These are phyloP conservation scores for Zasmidium cellare DNA, from an alignment of 2,329 filamentous ascomycete genomes.

Conservation along the genomic window DNA sequence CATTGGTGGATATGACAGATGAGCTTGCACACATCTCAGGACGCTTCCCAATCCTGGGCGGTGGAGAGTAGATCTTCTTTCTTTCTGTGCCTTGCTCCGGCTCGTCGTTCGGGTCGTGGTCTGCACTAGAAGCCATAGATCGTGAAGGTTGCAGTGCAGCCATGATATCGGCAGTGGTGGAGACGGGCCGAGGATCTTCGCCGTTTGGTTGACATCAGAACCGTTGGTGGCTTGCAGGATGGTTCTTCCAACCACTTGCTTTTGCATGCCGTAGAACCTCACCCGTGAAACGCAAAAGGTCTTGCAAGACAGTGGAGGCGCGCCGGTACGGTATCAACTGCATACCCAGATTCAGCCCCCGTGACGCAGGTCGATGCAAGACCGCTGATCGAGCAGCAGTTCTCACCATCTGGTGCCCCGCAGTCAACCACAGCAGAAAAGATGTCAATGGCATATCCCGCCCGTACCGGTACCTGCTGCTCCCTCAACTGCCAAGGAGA, in stretches of 20 bases:
- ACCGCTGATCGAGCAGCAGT: no score
- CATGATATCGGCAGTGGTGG: not conserved
- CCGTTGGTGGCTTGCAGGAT: not conserved
- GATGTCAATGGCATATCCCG: no score
- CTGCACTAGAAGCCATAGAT: no score
- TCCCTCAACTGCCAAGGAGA: not conserved
- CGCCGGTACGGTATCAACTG: no score
- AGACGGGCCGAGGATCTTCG: not conserved
- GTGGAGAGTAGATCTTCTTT: not conserved
- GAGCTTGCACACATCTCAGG: not conserved
- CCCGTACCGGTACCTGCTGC: not conserved
- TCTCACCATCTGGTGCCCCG: no score
- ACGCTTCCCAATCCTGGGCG: not conserved
- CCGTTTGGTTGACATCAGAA: not conserved
- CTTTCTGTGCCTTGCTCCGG: not conserved
- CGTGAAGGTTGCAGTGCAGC: not conserved
- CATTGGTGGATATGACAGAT: not conserved
- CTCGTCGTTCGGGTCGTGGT: not conserved
- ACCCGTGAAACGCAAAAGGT: not conserved
- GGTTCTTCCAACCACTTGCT: not conserved
- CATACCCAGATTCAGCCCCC: no score
- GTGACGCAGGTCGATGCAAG: no score
- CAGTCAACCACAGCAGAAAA: no score
- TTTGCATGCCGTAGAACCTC: not conserved
- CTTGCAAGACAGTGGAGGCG: no score